A percentile compares a stretch with the other conserved stretches of the same genome.
phyloP scores from a whole-genome alignment of 1,139 yeast genomes.

The Geotrichum macrosporum region DNA sequence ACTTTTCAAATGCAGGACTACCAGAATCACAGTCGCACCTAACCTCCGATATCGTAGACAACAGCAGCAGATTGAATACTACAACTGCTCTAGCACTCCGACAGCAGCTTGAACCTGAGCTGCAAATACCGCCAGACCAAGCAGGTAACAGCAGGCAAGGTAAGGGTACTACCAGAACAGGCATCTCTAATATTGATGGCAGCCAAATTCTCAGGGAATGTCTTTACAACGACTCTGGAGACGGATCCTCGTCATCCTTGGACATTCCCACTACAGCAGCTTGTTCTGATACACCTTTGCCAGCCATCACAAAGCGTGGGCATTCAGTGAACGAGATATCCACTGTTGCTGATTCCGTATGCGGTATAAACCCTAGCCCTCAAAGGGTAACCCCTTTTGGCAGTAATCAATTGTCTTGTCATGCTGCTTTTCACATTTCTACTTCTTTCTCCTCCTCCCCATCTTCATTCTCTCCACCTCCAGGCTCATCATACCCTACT shows the following conservation, averaged over 20 bases:
- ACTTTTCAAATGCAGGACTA: no score
- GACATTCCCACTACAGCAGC: not conserved
- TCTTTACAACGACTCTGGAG: not conserved
- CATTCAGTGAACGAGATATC: not conserved
- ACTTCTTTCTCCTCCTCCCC: not conserved
- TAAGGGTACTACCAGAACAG: not conserved
- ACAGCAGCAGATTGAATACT: no score
- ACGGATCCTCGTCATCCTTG: not conserved
- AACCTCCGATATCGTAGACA: no score
- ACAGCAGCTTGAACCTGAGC: not conserved
- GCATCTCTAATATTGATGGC: not conserved
- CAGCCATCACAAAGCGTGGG: no score
- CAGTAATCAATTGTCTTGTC: not conserved
- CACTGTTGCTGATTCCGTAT: constrained; percentile 6
- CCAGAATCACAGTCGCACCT: no score
- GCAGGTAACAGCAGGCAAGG: no score
- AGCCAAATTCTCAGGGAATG: not conserved
- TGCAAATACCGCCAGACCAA: not conserved
- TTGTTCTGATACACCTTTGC: not conserved
- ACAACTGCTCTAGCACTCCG: not conserved
- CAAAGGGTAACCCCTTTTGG: constrained; percentile 1
- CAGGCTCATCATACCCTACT: not conserved
- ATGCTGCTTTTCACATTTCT: constrained; percentile 3
- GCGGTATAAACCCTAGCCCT: constrained; percentile 7
- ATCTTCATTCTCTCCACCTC: constrained; percentile 9